phyloP scores from a whole-genome alignment of 1,284 basidiomycete genomes.

The Phlebopus sp. region DNA sequence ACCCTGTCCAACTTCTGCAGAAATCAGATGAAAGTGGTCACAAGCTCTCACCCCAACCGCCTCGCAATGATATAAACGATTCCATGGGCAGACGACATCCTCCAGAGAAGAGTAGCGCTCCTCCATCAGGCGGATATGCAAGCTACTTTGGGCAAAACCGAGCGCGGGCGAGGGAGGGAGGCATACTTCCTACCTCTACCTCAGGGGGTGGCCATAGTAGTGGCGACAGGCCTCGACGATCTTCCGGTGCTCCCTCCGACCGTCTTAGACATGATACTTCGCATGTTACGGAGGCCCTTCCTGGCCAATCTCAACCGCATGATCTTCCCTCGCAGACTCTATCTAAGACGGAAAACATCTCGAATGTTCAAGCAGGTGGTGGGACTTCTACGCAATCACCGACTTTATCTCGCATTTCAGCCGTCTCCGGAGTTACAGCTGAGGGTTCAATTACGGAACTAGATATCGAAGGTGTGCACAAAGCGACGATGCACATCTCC shows the following conservation, averaged over 20 bases:
- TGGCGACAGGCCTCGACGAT: slow-evolving; percentile 25
- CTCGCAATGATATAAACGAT: slow-evolving; percentile 21
- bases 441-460: slow-evolving; percentile 36
- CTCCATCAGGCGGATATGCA: slow-evolving; percentile 3
- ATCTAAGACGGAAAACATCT: slow-evolving; percentile 24
- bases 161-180: slow-evolving; percentile 18
- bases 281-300: slow-evolving; percentile 23
- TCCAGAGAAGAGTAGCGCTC: slow-evolving; percentile 18
- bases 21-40: slow-evolving; percentile 33
- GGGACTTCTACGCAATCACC: slow-evolving; percentile 32
- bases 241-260: slow-evolving; percentile 26
- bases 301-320: slow-evolving; percentile 24
- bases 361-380: slow-evolving; percentile 2
- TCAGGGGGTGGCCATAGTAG: slow-evolving; percentile 19
- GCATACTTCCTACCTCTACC: slow-evolving; percentile 9
- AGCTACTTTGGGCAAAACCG: slow-evolving; percentile 22
- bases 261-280: slow-evolving; percentile 22
- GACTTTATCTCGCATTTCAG: slow-evolving; percentile 38
- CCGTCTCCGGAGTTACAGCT: slow-evolving; percentile 34
- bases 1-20: slow-evolving; percentile 49
- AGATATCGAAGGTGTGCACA: slow-evolving; percentile 74
- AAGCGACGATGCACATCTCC: slow-evolving; percentile 85
- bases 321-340: slow-evolving; percentile 35
- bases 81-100: slow-evolving; percentile 14
- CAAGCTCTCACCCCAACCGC: slow-evolving; percentile 14